These are phyloP conservation scores for Nepenthes alata DNA, from an alignment of 179 eudicot species.

Conservation along the genomic window DNA sequence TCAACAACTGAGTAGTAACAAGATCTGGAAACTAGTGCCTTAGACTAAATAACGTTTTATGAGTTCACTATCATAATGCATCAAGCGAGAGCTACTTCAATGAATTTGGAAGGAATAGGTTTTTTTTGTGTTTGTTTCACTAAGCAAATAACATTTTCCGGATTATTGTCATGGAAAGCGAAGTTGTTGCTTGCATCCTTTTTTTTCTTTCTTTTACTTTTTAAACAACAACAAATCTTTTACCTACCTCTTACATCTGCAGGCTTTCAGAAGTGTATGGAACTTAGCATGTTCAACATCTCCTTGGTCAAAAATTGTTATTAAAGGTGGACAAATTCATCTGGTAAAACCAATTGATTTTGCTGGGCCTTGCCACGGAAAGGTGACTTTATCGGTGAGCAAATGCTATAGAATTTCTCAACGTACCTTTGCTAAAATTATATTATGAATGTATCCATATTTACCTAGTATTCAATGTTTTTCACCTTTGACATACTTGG, in stretches of 20 bases:
- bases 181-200: neutral
- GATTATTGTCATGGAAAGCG: neutral
- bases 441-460: neutral
- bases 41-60: too few species aligned
- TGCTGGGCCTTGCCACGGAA: constrained; percentile 50
- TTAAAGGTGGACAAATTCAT: constrained; percentile 40
- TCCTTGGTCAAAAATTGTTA: constrained; percentile 27
- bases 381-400: constrained; percentile 57
- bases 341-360: constrained; percentile 50
- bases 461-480: neutral
- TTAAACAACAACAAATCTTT: neutral
- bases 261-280: constrained; percentile 72
- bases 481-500: constrained; percentile 5
- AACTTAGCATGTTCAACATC: constrained; percentile 48
- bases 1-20: too few species aligned
- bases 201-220: neutral
- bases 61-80: neutral
- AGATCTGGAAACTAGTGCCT: too few species aligned
- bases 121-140: neutral
- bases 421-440: neutral
- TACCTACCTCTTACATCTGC: constrained; percentile 2
- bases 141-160: neutral
- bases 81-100: too few species aligned
- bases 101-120: neutral
- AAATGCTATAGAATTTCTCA: neutral